Evolutionary conservation across 2,329 filamentous ascomycete genomes (phyloP).

Genomic region (Chalaropsis thielavioides): DNA sequence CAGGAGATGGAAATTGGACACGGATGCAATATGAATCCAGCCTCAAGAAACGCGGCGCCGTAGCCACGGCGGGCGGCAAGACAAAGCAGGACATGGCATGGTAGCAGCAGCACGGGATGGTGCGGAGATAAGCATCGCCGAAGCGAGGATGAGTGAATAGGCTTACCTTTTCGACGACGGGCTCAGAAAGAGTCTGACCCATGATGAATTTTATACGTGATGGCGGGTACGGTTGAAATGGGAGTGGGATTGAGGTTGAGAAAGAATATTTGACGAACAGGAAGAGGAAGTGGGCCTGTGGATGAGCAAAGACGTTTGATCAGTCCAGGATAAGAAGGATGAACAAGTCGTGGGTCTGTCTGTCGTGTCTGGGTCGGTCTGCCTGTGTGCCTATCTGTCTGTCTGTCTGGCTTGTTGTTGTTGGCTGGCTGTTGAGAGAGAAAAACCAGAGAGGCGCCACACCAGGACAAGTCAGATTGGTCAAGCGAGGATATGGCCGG

Average conservation of each 20-base stretch:
- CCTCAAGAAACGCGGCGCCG: background rate
- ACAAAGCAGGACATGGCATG: background rate
- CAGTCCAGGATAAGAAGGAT: slow-evolving; percentile 7
- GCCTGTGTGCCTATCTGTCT: background rate
- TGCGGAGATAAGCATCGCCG: background rate
- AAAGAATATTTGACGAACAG: slow-evolving; percentile 12
- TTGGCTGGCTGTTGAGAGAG: background rate
- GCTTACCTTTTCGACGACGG: slow-evolving; percentile 95
- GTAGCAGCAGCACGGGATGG: background rate
- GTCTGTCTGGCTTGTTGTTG: background rate
- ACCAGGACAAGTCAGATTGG: slow-evolving; percentile 3
- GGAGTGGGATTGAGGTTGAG: slow-evolving; percentile 15
- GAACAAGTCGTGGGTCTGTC: slow-evolving; percentile 7
- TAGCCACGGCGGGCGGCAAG: background rate
- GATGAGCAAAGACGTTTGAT: slow-evolving; percentile 5
- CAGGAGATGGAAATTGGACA: background rate
- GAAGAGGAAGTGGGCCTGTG: slow-evolving; percentile 11
- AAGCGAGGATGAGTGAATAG: background rate
- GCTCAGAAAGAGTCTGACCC: slow-evolving; percentile 99
- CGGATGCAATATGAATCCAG: background rate
- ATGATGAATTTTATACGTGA: slow-evolving; percentile 39
- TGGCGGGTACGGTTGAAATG: slow-evolving; percentile 20
- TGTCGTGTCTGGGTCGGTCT: background rate
- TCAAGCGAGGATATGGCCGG: background rate
- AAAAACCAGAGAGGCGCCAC: background rate